Conservation (phyloP, 2,329 filamentous ascomycete genomes). For the Rhinocladiella mackenziei region DNA sequence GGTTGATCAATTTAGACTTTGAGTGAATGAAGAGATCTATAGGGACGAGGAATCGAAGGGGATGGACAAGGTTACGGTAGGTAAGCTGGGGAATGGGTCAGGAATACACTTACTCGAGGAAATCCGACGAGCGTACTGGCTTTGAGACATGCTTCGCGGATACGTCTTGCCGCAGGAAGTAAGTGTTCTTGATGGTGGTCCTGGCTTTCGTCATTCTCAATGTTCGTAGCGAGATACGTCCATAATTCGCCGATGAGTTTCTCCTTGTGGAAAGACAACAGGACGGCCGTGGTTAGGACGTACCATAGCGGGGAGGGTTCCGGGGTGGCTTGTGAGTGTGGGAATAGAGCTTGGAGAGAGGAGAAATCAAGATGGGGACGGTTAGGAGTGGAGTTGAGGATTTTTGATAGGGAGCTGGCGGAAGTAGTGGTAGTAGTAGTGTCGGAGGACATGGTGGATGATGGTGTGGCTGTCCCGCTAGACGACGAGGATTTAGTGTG, state of each 20-base stretch:
- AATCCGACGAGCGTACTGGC: conserved; percentile 33
- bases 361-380: conserved; percentile 14
- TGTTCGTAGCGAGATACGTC: conserved; percentile 25
- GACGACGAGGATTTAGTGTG: no score
- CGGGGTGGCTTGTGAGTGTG: background rate
- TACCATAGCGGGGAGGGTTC: conserved; percentile 29
- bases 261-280: conserved; percentile 31
- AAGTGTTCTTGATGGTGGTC: conserved; percentile 4
- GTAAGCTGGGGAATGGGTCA: no score
- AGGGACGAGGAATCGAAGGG: no score
- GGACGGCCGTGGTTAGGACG: conserved; percentile 29
- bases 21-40: no score
- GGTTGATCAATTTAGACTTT: no score
- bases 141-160: conserved; percentile 31
- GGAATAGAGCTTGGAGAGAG: conserved; percentile 9
- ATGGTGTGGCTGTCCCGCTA: no score
- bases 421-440: no score
- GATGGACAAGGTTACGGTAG: no score
- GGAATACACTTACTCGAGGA: conserved; percentile 31
- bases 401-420: no score
- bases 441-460: no score
- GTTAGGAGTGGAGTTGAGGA: background rate
- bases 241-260: conserved; percentile 29
- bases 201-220: background rate
- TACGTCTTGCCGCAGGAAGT: conserved; percentile 27